Evolutionary conservation across 129 eudicot species (phyloP).

Genomic region (Scalesia atractyloides): DNA sequence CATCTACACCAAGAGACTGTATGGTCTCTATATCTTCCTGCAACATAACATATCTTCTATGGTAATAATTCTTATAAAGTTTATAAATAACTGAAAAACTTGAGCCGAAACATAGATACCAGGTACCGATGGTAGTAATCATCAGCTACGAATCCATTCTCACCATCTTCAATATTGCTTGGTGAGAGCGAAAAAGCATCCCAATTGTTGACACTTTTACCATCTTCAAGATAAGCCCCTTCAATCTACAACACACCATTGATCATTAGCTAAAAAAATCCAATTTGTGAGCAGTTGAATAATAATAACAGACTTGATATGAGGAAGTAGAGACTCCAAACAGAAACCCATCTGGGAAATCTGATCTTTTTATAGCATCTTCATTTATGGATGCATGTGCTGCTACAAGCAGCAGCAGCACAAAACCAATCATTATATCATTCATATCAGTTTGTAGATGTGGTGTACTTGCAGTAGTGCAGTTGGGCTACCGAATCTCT

Average conservation of each 20-base stretch:
- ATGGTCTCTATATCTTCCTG: constrained; percentile 78
- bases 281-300: background rate
- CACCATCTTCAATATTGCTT: constrained; percentile 38
- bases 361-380: constrained; percentile 41
- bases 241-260: constrained; percentile 47
- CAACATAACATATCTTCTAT: background rate
- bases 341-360: constrained; percentile 60
- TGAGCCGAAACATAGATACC: constrained; percentile 39
- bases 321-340: constrained; percentile 68
- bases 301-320: constrained; percentile 43
- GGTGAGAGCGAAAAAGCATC: constrained; percentile 45
- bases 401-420: constrained; percentile 11
- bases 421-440: background rate
- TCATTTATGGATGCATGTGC: constrained; percentile 12
- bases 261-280: background rate
- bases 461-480: background rate
- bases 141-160: constrained; percentile 56
- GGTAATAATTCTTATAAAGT: background rate
- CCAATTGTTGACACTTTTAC: constrained; percentile 63
- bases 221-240: constrained; percentile 74
- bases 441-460: background rate
- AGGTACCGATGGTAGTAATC: constrained; percentile 84
- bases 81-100: background rate
- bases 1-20: constrained; percentile 65
- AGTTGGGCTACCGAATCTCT: background rate